phyloP scores from a whole-genome alignment of 1,284 basidiomycete genomes.

The Pseudozyma pruni region DNA sequence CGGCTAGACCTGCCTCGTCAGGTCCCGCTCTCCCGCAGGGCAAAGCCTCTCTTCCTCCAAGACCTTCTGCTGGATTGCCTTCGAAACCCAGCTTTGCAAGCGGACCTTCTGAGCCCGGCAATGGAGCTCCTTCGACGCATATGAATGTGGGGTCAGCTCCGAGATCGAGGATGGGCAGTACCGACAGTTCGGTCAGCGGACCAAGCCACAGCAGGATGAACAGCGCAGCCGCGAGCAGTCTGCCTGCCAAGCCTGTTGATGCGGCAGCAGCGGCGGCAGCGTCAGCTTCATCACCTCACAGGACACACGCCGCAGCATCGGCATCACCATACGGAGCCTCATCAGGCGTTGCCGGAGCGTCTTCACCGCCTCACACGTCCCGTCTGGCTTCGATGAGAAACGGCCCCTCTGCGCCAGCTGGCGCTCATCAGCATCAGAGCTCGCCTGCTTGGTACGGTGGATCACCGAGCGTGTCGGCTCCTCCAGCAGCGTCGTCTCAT shows the following conservation, averaged over 20 bases:
- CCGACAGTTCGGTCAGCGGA: slow-evolving; percentile 9
- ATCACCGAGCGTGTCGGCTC: slow-evolving; percentile 20
- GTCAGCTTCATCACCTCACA: background rate
- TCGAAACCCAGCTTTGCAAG: slow-evolving; percentile 33
- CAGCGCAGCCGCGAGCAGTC: slow-evolving; percentile 17
- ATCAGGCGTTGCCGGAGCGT: slow-evolving; percentile 2
- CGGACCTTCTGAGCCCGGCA: slow-evolving; percentile 7
- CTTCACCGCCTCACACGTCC: slow-evolving; percentile 19
- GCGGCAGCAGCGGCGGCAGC: slow-evolving; percentile 31
- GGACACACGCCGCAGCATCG: slow-evolving; percentile 6
- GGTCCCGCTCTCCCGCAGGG: slow-evolving; percentile 27
- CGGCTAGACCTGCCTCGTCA: slow-evolving; percentile 11
- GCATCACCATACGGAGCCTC: slow-evolving; percentile 5
- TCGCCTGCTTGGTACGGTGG: slow-evolving; percentile 20
- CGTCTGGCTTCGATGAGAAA: slow-evolving; percentile 8
- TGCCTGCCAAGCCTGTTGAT: slow-evolving; percentile 40
- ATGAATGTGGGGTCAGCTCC: background rate
- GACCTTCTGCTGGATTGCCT: slow-evolving; percentile 28
- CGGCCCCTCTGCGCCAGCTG: background rate
- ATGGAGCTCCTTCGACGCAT: slow-evolving; percentile 1
- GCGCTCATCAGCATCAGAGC: slow-evolving; percentile 14
- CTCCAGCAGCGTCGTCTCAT: slow-evolving; percentile 15
- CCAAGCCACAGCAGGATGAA: slow-evolving; percentile 18
- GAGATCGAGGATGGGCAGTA: slow-evolving; percentile 19
- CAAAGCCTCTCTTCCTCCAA: slow-evolving; percentile 26